A percentile compares a stretch with the other conserved stretches of the same genome.
These are phyloP conservation scores for Powellomyces hirtus DNA, from an alignment of 192 early-diverging fungal genomes.

Conservation along the genomic window DNA sequence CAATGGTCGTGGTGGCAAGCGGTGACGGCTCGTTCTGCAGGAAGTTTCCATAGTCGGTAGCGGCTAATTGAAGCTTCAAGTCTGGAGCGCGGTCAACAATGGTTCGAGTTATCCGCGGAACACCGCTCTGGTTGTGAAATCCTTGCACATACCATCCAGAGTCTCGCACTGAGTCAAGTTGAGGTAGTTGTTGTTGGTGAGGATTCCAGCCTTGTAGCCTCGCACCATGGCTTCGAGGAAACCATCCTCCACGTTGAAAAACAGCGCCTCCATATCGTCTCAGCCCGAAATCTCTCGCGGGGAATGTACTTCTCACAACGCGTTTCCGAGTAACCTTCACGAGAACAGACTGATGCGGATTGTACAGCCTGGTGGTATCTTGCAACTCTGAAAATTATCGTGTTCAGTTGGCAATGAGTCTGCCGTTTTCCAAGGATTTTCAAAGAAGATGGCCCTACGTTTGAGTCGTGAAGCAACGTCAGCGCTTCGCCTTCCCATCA, in stretches of 20 bases:
- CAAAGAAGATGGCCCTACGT: too few species aligned
- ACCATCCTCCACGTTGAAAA: slow-evolving; percentile 88
- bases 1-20: slow-evolving; percentile 86
- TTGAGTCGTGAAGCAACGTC: too few species aligned
- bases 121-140: background rate
- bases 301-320: too few species aligned
- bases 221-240: slow-evolving; percentile 94
- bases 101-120: background rate
- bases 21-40: slow-evolving; percentile 96
- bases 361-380: too few species aligned
- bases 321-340: too few species aligned
- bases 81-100: slow-evolving; percentile 52
- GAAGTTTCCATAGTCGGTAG: slow-evolving; percentile 94
- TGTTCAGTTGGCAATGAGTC: too few species aligned
- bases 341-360: too few species aligned
- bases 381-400: too few species aligned
- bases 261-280: slow-evolving; percentile 43
- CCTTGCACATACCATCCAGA: slow-evolving; percentile 70
- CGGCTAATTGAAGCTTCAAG: slow-evolving; percentile 88
- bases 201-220: slow-evolving; percentile 87
- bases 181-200: slow-evolving; percentile 77
- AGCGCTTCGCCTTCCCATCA: too few species aligned
- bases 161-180: slow-evolving; percentile 99
- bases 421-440: too few species aligned
- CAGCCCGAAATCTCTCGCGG: too few species aligned